Evolutionary conservation across 2,329 filamentous ascomycete genomes (phyloP), one percentile per base, ranked within the genome.

Genomic region (Fusarium phyllophilum): DNA sequence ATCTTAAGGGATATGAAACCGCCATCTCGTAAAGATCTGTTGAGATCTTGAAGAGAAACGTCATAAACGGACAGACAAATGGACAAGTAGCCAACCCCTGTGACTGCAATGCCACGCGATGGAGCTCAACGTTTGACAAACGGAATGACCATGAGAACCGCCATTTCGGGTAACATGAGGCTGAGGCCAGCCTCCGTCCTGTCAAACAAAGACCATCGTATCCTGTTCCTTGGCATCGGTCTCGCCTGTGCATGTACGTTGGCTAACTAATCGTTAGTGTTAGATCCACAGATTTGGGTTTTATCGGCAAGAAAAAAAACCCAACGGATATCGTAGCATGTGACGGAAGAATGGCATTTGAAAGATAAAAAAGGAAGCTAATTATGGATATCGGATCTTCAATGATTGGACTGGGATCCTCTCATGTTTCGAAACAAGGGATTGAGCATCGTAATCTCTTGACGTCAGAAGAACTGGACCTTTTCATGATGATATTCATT

Each of bases 201-300:
- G 66, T 70, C 52, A 46, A 59, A 72, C 52, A 55, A 62, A 66
- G 38, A 54, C 38, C 68, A 57, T 72, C 64, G 58, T 70, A 59
- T 70, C 66, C 61, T 67, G 41, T 66, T 72, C 58, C 68, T 72
- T 68, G 67, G 71, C 67, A 73, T 74, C 66, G 71, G 70, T 60
- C 66, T 70, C 66, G 67, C 46, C 67, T 70, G 59, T 70, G 36
- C 52, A 65, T 48, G 29, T 48, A n/a, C 51, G 20, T 29, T n/a
- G 26, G 34, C 45, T 66, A 29, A 33, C 34, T 31, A 36, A 36
- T 44, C n/a, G 14, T 42, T 68, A 42, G 57, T 54, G 39, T 20
- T 55, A 67, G 75, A 36, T 75, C 75, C 72, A 77, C 72, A 70
- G 61, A 78, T 65, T 75, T 77, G 74, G 72, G 72, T 78, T 77